These are phyloP conservation scores for Pythium phragmitis DNA, from an alignment of 352 stramenopile species.

Conservation along the genomic window DNA sequence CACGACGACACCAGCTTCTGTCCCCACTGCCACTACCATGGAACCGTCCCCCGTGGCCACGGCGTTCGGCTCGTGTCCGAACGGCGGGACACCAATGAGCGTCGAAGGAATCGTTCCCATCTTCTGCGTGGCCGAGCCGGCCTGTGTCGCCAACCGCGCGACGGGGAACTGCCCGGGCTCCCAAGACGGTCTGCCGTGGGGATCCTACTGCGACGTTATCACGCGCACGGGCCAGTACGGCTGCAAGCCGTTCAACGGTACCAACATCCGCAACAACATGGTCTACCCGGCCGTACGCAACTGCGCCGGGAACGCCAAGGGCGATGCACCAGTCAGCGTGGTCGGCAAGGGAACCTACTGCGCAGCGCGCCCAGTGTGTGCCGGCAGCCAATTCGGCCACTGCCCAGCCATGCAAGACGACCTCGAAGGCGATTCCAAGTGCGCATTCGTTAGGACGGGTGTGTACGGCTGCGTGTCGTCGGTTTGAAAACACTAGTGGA, in stretches of 20 bases:
- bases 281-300: constrained; percentile 15
- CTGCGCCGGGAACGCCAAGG: constrained; percentile 11
- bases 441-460: background rate
- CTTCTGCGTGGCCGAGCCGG: constrained; percentile 21
- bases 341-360: constrained; percentile 21
- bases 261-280: constrained; percentile 11
- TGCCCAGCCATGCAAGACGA: constrained; percentile 17
- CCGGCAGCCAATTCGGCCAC: constrained; percentile 17
- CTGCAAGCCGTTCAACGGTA: constrained; percentile 21
- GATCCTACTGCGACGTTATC: constrained; percentile 23
- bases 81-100: constrained; percentile 17
- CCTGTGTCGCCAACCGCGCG: constrained; percentile 7
- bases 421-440: constrained; percentile 7
- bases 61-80: background rate
- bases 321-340: constrained; percentile 20
- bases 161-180: constrained; percentile 15
- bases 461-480: constrained; percentile 23
- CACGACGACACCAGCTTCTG: background rate
- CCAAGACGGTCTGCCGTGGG: constrained; percentile 10
- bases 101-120: constrained; percentile 18
- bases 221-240: constrained; percentile 18
- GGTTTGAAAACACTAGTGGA: background rate
- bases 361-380: constrained; percentile 12
- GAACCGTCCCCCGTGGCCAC: background rate
- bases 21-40: background rate